phyloP scores from a whole-genome alignment of 2,329 filamentous ascomycete genomes.

The Monilinia laxa region DNA sequence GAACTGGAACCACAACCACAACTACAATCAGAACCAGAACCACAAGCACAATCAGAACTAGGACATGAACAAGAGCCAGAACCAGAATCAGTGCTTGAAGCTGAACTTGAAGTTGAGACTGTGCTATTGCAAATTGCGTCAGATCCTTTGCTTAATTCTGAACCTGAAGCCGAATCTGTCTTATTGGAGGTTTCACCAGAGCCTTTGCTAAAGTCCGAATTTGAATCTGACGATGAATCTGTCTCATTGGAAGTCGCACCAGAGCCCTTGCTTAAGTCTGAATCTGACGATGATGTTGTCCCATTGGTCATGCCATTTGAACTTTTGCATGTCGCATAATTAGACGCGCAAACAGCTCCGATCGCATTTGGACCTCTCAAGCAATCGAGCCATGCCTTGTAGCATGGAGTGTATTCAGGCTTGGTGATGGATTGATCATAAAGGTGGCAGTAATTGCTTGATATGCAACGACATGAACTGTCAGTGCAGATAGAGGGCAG shows the following conservation, averaged over 20 bases:
- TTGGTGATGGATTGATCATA: slow-evolving; percentile 41
- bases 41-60: no score
- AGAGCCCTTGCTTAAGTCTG: background rate
- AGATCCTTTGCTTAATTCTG: no score
- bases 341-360: background rate
- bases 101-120: no score
- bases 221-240: background rate
- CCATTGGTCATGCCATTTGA: background rate
- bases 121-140: no score
- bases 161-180: background rate
- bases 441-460: slow-evolving; percentile 48
- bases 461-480: slow-evolving; percentile 49
- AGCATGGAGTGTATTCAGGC: slow-evolving; percentile 15
- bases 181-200: background rate
- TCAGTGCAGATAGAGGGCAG: slow-evolving; percentile 58
- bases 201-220: background rate
- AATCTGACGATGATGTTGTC: background rate
- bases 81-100: no score
- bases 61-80: no score
- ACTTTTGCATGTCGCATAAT: background rate
- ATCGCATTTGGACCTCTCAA: background rate
- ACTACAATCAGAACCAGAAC: background rate
- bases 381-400: background rate
- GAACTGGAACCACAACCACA: no score
- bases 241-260: background rate